These are phyloP conservation scores for Penicillium herquei DNA, from an alignment of 495 filamentous ascomycete genomes.

Conservation along the genomic window DNA sequence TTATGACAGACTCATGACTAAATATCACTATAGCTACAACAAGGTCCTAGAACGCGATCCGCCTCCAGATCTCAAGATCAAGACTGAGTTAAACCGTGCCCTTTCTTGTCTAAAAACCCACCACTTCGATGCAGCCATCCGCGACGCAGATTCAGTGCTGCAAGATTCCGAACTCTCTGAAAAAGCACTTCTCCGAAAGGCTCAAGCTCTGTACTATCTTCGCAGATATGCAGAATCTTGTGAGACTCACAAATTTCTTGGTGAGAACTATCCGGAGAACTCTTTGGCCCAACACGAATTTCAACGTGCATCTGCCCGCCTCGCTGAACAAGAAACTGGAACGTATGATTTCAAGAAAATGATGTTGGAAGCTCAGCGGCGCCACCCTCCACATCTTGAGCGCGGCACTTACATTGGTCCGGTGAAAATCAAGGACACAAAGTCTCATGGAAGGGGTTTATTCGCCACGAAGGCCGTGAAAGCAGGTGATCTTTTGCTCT, in stretches of 20 bases:
- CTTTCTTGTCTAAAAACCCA: slow-evolving; percentile 42
- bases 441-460: slow-evolving; percentile 39
- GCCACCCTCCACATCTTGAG: slow-evolving; percentile 38
- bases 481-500: slow-evolving; percentile 52
- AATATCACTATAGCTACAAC: slow-evolving; percentile 24
- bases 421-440: slow-evolving; percentile 21
- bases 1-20: slow-evolving; percentile 6
- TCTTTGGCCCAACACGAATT: slow-evolving; percentile 17
- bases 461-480: slow-evolving; percentile 49
- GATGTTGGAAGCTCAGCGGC: slow-evolving; percentile 31
- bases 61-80: slow-evolving; percentile 12
- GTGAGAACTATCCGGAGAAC: slow-evolving; percentile 23
- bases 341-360: slow-evolving; percentile 45
- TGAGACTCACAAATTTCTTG: slow-evolving; percentile 20
- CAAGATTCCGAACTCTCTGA: slow-evolving; percentile 27
- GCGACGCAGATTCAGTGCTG: slow-evolving; percentile 37
- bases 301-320: slow-evolving; percentile 14
- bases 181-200: slow-evolving; percentile 47
- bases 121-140: slow-evolving; percentile 47
- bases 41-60: slow-evolving; percentile 21
- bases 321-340: slow-evolving; percentile 27
- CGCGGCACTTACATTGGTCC: slow-evolving; percentile 44
- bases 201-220: slow-evolving; percentile 46
- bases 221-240: slow-evolving; percentile 38
- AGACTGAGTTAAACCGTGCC: slow-evolving; percentile 43